Base-by-base conservation (phyloP, 208 protist genomes). In the Leptomonas seymouri region DNA sequence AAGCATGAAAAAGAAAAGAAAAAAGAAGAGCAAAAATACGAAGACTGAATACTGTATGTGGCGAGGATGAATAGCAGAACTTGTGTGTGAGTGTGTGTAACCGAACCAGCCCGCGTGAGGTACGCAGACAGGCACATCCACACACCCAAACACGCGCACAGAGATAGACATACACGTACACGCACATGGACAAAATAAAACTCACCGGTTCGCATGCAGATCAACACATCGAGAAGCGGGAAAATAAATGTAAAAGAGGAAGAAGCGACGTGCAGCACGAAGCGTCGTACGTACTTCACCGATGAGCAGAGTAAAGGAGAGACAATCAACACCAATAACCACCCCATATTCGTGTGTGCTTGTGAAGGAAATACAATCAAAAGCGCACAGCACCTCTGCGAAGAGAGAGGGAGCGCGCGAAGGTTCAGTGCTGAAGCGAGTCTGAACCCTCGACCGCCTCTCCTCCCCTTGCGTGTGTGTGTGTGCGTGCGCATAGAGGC, bases 231-330 rank as follows among this genome's bases (percentile, higher is more conserved):
- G 46, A 42, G 7, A 78, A 71, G 42, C 3, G 34, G 34, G 34
- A 66, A 61, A 68, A 44, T 63, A 45, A 69, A 41, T 48, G 55
- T 30, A 23, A 18, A 12, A 5, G 28, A 46, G n/a, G n/a, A n/a
- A n/a, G n/a, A n/a, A n/a, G n/a, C n/a, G n/a, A n/a, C n/a, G n/a
- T n/a, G n/a, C n/a, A n/a, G n/a, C n/a, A 34, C 16, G 30, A 42
- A 42, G 34, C n/a, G 55, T 46, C 30, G 21, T 30, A 34, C 36
- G 55, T 27, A 23, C 55, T 42, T 30, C 55, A 46, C 18, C 20
- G 21, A 50, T 34, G 39, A 36, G 41, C 34, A 27, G n/a, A 60
- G 16, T 16, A 46, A 28, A 67, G 50, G 65, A 61, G 23, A 63
- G 31, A 62, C n/a, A n/a, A n/a, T n/a, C n/a, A n/a, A n/a, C n/a